Evolutionary conservation across 805 yeast genomes (phyloP).

Genomic region (Zygoascus ofunaensis): DNA sequence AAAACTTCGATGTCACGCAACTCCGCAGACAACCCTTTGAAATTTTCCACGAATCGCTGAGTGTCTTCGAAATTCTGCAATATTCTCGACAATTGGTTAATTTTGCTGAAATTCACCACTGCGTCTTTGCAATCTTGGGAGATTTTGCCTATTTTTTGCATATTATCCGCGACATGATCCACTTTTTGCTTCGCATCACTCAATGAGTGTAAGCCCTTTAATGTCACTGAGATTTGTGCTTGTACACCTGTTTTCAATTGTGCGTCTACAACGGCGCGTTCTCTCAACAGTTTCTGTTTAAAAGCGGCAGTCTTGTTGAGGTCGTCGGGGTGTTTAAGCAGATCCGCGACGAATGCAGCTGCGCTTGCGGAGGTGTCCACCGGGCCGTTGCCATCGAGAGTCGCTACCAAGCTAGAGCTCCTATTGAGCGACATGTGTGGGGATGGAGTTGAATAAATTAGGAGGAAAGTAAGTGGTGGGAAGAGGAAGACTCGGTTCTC

Average conservation of each 20-base stretch:
- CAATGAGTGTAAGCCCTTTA: conserved; percentile 31
- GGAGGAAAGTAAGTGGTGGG: no score
- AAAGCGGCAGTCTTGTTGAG: conserved; percentile 28
- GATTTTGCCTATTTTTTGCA: conserved; percentile 34
- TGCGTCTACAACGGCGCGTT: conserved; percentile 64
- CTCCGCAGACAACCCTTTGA: conserved; percentile 45
- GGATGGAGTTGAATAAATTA: no score
- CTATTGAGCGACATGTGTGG: no score
- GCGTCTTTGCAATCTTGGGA: conserved; percentile 50
- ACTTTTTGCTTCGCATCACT: conserved; percentile 33
- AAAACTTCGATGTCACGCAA: conserved; percentile 42
- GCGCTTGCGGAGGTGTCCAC: conserved; percentile 5
- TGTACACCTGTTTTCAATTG: conserved; percentile 66
- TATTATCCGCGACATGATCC: conserved; percentile 26
- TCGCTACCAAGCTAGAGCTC: no score
- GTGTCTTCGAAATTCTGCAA: conserved; percentile 68
- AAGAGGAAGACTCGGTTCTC: no score
- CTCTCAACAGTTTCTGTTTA: conserved; percentile 34
- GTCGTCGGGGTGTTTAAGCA: conserved; percentile 23
- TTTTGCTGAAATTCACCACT: conserved; percentile 58
- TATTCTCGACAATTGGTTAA: conserved; percentile 55
- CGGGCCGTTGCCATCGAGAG: no score
- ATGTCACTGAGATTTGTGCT: conserved; percentile 49
- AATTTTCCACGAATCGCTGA: conserved; percentile 52
- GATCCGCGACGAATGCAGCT: conserved; percentile 19